A percentile compares a stretch with the other conserved stretches of the same genome.
These are phyloP conservation scores for Diaporthe helianthi DNA, from an alignment of 2,329 filamentous ascomycete species.

Conservation along the genomic window DNA sequence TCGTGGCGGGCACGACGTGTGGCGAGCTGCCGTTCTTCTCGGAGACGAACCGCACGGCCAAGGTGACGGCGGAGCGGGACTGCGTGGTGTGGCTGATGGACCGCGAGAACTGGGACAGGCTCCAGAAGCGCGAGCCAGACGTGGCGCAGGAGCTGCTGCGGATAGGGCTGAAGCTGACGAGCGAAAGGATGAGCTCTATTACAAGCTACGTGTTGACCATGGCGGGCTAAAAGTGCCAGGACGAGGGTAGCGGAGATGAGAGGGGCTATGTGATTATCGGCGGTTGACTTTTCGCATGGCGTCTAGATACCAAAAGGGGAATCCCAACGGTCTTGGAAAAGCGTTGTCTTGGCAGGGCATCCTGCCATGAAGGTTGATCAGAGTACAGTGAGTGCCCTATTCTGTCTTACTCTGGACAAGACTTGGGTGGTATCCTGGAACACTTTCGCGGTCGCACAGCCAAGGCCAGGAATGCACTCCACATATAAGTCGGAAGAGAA, in stretches of 20 bases:
- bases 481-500: too few species aligned
- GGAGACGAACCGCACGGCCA: slow-evolving; percentile 86
- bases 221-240: slow-evolving; percentile 47
- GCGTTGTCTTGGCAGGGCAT: not conserved
- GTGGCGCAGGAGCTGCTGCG: slow-evolving; percentile 84
- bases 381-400: not conserved
- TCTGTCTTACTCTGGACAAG: not conserved
- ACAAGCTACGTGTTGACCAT: slow-evolving; percentile 62
- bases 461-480: not conserved
- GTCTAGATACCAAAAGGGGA: slow-evolving; percentile 22
- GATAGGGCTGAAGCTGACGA: slow-evolving; percentile 91
- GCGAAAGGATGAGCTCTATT: slow-evolving; percentile 83
- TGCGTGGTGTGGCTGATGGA: slow-evolving; percentile 85
- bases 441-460: not conserved
- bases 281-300: slow-evolving; percentile 4
- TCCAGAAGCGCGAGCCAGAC: slow-evolving; percentile 77
- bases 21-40: slow-evolving; percentile 97
- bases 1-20: slow-evolving; percentile 92
- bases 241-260: not conserved
- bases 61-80: slow-evolving; percentile 81
- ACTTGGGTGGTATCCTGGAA: not conserved
- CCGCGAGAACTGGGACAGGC: slow-evolving; percentile 70
- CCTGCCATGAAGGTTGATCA: not conserved
- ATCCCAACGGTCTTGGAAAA: not conserved
- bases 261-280: not conserved